These are phyloP conservation scores for Venustampulla echinocandica DNA, from an alignment of 495 filamentous ascomycete genomes.

Conservation along the genomic window DNA sequence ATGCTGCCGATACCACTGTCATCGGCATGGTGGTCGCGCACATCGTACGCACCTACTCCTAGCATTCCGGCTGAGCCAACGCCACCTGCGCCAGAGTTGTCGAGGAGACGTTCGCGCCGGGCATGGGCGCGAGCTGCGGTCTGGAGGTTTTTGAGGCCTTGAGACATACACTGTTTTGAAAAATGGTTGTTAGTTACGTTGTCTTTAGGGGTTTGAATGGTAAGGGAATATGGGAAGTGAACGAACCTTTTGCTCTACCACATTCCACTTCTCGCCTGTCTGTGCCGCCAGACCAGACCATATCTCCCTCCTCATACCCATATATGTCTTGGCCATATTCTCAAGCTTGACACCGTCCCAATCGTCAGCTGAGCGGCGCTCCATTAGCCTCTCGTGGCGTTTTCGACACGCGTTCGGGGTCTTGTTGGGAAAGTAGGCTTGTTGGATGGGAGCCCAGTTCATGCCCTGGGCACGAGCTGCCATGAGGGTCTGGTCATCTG, in stretches of 20 bases:
- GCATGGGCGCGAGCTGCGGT: constrained; percentile 41
- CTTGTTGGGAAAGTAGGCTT: constrained; percentile 59
- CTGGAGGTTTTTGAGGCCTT: constrained; percentile 50
- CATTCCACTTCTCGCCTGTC: constrained; percentile 59
- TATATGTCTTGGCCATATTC: constrained; percentile 56
- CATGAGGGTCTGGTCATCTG: constrained; percentile 57
- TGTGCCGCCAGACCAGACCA: constrained; percentile 55
- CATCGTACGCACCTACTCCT: no score
- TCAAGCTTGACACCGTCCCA: constrained; percentile 63
- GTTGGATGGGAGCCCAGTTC: constrained; percentile 66
- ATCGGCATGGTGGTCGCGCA: constrained; percentile 8
- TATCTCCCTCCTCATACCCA: constrained; percentile 59
- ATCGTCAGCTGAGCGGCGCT: constrained; percentile 53
- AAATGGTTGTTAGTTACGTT: neutral
- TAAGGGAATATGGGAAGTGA: neutral
- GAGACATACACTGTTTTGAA: constrained; percentile 42
- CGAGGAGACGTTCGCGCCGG: constrained; percentile 40
- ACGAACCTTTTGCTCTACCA: constrained; percentile 61
- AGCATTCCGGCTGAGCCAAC: no score
- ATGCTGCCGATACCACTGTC: constrained; percentile 11
- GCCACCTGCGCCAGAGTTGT: no score
- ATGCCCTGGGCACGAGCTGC: constrained; percentile 52
- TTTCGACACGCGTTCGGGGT: constrained; percentile 74
- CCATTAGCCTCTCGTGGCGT: constrained; percentile 66
- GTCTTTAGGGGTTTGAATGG: neutral